These are phyloP conservation scores for Hyaloscypha variabilis DNA, from an alignment of 495 filamentous ascomycete species.

Conservation along the genomic window DNA sequence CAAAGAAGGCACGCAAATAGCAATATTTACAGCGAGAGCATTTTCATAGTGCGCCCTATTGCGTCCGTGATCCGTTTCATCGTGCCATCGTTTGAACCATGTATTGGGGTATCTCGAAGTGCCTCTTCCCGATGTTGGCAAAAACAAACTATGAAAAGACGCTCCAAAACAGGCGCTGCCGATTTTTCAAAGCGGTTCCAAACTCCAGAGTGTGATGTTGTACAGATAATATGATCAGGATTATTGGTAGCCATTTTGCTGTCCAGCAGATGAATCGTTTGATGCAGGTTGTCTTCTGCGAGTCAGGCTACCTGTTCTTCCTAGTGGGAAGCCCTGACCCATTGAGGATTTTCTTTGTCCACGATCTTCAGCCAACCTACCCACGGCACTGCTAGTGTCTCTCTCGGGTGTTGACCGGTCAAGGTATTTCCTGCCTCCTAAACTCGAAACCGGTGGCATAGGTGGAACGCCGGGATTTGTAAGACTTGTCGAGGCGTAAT, in stretches of 20 bases:
- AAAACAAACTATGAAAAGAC: constrained; percentile 8
- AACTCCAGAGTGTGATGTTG: constrained; percentile 16
- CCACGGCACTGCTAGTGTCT: constrained; percentile 39
- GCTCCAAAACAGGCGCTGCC: constrained; percentile 1
- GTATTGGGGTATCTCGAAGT: constrained; percentile 24
- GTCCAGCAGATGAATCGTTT: constrained; percentile 17
- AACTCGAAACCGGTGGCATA: constrained; percentile 20
- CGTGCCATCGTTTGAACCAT: constrained; percentile 16
- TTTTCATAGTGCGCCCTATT: constrained; percentile 11
- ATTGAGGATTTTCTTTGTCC: constrained; percentile 32
- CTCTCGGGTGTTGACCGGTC: constrained; percentile 46
- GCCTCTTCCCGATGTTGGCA: constrained; percentile 22
- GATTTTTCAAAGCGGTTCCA: neutral
- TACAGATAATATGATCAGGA: neutral
- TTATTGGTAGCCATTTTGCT: constrained; percentile 24
- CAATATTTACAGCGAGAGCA: constrained; percentile 20
- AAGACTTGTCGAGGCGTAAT: constrained; percentile 28
- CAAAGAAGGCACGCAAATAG: constrained; percentile 12
- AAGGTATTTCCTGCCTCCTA: constrained; percentile 44
- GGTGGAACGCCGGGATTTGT: constrained; percentile 19
- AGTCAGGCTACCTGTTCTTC: constrained; percentile 29
- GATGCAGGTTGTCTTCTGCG: constrained; percentile 22
- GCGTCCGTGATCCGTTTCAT: constrained; percentile 13
- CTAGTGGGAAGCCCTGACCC: constrained; percentile 21
- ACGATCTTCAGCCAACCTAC: constrained; percentile 45